phyloP scores from a whole-genome alignment of 306 rosid genomes.

The Cicer pinnatifidum region DNA sequence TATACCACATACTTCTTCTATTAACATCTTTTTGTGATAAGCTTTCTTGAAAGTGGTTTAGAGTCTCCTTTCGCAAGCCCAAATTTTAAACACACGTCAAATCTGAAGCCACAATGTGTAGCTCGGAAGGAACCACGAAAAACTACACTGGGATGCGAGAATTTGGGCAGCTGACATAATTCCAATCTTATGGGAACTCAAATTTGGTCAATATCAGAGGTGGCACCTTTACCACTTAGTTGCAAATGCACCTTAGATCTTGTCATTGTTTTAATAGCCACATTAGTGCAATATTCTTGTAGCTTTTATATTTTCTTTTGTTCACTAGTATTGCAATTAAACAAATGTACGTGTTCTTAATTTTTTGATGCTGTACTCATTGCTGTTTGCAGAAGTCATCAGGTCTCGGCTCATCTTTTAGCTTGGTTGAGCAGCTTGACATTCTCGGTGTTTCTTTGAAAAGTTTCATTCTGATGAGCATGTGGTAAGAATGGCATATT shows the following conservation, averaged over 20 bases:
- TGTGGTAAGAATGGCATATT: constrained; percentile 30
- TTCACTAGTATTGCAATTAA: background rate
- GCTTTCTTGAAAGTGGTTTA: constrained; percentile 25
- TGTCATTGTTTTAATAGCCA: constrained; percentile 18
- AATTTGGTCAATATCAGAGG: constrained; percentile 18
- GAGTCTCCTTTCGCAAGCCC: background rate
- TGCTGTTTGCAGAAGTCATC: constrained; percentile 40
- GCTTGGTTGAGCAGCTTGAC: constrained; percentile 35
- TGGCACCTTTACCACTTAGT: constrained; percentile 5
- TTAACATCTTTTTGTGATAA: constrained; percentile 13
- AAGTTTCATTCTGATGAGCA: constrained; percentile 37
- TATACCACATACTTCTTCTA: constrained; percentile 13
- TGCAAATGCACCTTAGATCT: constrained; percentile 5
- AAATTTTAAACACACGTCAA: background rate
- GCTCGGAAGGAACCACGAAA: background rate
- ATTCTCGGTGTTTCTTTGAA: constrained; percentile 11
- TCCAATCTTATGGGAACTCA: background rate
- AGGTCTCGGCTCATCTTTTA: constrained; percentile 40
- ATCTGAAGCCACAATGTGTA: background rate
- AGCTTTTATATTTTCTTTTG: background rate
- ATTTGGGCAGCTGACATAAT: background rate
- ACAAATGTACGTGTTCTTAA: constrained; percentile 4
- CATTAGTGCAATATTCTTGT: background rate
- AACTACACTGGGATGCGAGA: background rate
- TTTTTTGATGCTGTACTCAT: constrained; percentile 9